Conservation (phyloP, 1,284 basidiomycete species). For the Cutaneotrichosporon cutaneum region DNA sequence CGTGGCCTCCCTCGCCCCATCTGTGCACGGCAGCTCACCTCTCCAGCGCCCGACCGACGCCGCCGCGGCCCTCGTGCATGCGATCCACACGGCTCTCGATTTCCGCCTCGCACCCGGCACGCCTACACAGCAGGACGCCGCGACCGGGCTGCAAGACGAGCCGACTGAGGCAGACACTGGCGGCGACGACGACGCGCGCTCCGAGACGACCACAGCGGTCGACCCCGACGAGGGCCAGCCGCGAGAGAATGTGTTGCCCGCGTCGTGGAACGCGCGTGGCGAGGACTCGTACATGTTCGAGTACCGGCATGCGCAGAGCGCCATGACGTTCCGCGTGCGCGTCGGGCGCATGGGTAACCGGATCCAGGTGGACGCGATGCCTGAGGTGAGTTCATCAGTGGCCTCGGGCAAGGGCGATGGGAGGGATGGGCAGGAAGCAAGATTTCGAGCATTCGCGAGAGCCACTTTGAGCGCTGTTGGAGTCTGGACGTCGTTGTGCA, state of each 20-base stretch:
- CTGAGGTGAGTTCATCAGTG: constrained; percentile 49
- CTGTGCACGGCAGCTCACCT: constrained; percentile 27
- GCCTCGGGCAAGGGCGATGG: neutral
- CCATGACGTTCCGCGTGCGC: constrained; percentile 51
- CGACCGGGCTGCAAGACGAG: neutral
- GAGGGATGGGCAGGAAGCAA: neutral
- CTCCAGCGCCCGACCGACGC: constrained; percentile 47
- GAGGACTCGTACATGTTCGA: constrained; percentile 49
- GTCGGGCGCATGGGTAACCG: constrained; percentile 53
- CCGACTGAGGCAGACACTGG: neutral
- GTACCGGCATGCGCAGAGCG: constrained; percentile 54
- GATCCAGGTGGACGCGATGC: constrained; percentile 53
- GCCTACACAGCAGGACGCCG: neutral
- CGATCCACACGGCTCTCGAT: constrained; percentile 51
- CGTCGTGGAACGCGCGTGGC: constrained; percentile 45
- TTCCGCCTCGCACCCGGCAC: constrained; percentile 47
- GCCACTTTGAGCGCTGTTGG: too few relatives aligned
- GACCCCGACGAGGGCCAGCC: constrained; percentile 34
- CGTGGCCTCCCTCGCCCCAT: constrained; percentile 32
- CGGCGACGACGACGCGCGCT: constrained; percentile 33
- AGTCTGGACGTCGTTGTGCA: neutral
- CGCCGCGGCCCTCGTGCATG: constrained; percentile 51
- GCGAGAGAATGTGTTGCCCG: constrained; percentile 6
- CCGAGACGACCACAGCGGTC: constrained; percentile 48
- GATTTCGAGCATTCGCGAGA: too few relatives aligned